Base-by-base conservation (phyloP, 805 yeast genomes). In the Kazachstania martiniae region DNA sequence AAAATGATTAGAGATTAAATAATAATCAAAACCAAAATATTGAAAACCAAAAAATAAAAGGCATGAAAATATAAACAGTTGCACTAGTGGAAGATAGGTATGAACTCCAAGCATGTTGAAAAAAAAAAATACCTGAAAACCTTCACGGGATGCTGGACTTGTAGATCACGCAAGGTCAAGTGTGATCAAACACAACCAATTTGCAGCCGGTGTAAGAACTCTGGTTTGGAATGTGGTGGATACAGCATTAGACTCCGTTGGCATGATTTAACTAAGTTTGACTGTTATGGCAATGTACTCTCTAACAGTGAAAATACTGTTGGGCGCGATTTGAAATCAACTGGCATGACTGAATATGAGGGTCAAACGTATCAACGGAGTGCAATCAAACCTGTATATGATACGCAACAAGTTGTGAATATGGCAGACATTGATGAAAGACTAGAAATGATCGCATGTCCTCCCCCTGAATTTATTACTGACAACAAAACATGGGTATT, bases 231-330 rank as follows among this genome's bases (percentile, higher is more conserved):
- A 2, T 84, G 95, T 46, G 83, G 77, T 15, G 95, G 94, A 0
- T 84, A 84, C 49, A 80, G 72, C 36, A 76, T 84, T 34, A 80
- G 78, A 43, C 68, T 84, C 18, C 60, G 85, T 39, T 84, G 94
- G 94, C 55, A 61, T 4, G 56, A 54, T 9, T 82, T 83, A 0
- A 49, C 69, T 4, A 55, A 54, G 32, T 72, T 69, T 38, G 71
- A 70, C 37, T 53, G 46, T 8, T 21, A 21, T 21, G 22, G 22
- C 8, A 21, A 21, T 21, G 10, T 10, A 10, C 22, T 10, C 22
- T 8, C 8, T 8, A 21, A 21, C 10, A 21, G 9, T 21, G 22
- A 21, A 21, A 10, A 21, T 21, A 10, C 9, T 21, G 6, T 8
- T 23, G 22, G 10, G 9, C 8, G 9, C 10, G 10, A 21, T 21